These are phyloP conservation scores for Rhizopogon roseolus DNA, from an alignment of 768 basidiomycete genomes.

Conservation along the genomic window DNA sequence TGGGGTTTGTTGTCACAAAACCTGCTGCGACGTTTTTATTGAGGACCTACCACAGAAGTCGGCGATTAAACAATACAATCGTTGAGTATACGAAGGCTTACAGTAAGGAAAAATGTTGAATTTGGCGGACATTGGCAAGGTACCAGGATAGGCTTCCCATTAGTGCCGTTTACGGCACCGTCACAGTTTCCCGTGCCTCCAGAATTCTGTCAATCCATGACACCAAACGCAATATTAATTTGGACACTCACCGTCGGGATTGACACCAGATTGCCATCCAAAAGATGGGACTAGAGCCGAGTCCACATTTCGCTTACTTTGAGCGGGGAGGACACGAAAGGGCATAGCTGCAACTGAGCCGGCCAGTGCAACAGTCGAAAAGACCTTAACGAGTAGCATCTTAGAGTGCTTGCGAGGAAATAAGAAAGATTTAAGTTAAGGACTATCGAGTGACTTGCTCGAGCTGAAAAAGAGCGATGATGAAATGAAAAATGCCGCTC, in stretches of 20 bases:
- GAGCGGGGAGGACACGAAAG: slow-evolving; percentile 3
- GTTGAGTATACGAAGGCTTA: slow-evolving; percentile 14
- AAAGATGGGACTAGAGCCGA: slow-evolving; percentile 56
- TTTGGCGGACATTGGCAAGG: slow-evolving; percentile 65
- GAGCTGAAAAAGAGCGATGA: neutral
- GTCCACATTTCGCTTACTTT: slow-evolving; percentile 40
- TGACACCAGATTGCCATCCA: slow-evolving; percentile 49
- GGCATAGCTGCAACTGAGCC: slow-evolving; percentile 10
- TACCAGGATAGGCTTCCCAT: slow-evolving; percentile 53
- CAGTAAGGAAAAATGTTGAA: slow-evolving; percentile 46
- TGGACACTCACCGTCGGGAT: slow-evolving; percentile 50
- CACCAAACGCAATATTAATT: neutral
- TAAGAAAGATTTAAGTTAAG: neutral
- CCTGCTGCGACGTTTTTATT: slow-evolving; percentile 57
- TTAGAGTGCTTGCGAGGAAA: neutral
- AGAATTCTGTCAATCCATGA: neutral
- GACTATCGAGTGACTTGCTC: neutral
- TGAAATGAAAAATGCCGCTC: neutral
- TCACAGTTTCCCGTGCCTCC: slow-evolving; percentile 68
- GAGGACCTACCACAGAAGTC: slow-evolving; percentile 28
- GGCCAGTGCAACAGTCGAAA: slow-evolving; percentile 9
- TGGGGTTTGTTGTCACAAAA: slow-evolving; percentile 61
- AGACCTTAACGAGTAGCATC: slow-evolving; percentile 11
- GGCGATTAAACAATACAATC: slow-evolving; percentile 7
- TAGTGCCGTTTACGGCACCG: slow-evolving; percentile 51